Evolutionary conservation across 495 filamentous ascomycete genomes (phyloP), one percentile per base, ranked within the genome.

Genomic region (Aspergillus panamensis): DNA sequence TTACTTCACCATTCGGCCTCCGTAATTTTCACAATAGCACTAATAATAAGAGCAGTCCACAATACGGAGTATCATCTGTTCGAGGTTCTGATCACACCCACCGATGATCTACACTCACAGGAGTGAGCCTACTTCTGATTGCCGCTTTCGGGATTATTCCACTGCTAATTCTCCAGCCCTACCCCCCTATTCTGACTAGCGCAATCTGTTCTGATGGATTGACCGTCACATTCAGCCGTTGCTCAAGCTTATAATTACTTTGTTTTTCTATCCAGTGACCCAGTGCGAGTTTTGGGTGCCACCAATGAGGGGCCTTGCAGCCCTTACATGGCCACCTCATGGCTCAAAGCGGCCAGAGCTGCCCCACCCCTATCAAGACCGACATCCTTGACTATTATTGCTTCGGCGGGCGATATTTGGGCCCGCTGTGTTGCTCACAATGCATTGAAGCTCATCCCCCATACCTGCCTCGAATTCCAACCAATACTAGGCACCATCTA

Each of bases 341-440:
- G 35, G 35, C 59, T 48, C 49, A 42, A 50, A 55, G 51, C 60
- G 43, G 45, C 50, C 57, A 40, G 31, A 42, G 5, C 42, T 54
- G 42, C 43, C 29, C 50, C 57, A 54, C 5, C 43, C 42, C 19
- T 45, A 8, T 42, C 42, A 50, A 16, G 47, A 31, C 49, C 42
- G 44, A 55, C 37, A 17, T 49, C 47, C 19, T 13, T 32, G 14
- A 19, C 13, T 31, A 31, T n/a, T 31, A 31, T 45, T 31, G 20
- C 10, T 31, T 49, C 10, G 13, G 1, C 5, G 20, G 13, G 16
- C 20, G 31, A 49, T 49, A 49, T 10, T 31, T 14, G 16, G 47
- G 12, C 29, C 47, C 20, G 2, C 33, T 29, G 16, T 16, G 44
- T 32, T 39, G 20, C 31, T 29, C 10, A 48, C 13, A 37, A 40